These are phyloP conservation scores for Rhizoclosmatium globosum DNA, from an alignment of 192 early-diverging fungal species.

Conservation along the genomic window DNA sequence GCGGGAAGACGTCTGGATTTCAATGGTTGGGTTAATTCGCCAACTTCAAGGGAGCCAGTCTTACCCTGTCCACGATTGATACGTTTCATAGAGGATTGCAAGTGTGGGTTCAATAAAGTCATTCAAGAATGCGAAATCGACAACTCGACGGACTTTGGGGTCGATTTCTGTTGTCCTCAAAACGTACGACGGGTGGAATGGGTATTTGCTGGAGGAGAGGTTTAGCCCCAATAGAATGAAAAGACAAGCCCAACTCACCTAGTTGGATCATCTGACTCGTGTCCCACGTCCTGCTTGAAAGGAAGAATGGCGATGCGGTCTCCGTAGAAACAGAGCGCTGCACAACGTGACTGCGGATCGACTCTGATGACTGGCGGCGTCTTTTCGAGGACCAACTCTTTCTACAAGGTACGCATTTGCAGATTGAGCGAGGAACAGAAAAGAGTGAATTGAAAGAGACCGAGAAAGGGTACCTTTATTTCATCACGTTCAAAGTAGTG, in stretches of 20 bases:
- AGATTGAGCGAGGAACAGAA: not conserved
- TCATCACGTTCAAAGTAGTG: slow-evolving; percentile 97
- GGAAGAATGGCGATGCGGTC: slow-evolving; percentile 92
- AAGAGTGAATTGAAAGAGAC: not conserved
- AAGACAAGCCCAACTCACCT: slow-evolving; percentile 43
- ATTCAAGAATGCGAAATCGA: slow-evolving; percentile 89
- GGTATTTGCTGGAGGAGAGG: slow-evolving; percentile 44
- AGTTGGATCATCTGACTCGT: slow-evolving; percentile 61
- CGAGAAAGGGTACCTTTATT: slow-evolving; percentile 66
- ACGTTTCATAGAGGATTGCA: slow-evolving; percentile 89
- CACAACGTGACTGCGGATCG: slow-evolving; percentile 91
- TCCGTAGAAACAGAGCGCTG: slow-evolving; percentile 85
- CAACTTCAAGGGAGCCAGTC: slow-evolving; percentile 20
- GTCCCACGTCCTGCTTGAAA: slow-evolving; percentile 69
- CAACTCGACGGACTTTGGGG: slow-evolving; percentile 72
- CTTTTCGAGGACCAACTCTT: slow-evolving; percentile 72
- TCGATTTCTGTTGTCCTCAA: slow-evolving; percentile 50
- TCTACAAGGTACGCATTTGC: slow-evolving; percentile 40
- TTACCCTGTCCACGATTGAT: slow-evolving; percentile 88
- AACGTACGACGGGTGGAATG: slow-evolving; percentile 57
- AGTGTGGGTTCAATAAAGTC: slow-evolving; percentile 95
- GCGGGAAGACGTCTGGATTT: slow-evolving; percentile 63
- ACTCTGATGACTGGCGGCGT: slow-evolving; percentile 70
- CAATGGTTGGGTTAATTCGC: slow-evolving; percentile 38
- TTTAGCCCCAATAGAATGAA: not conserved